Base-by-base conservation (phyloP, 2,329 filamentous ascomycete species). In the Curvularia sp. region DNA sequence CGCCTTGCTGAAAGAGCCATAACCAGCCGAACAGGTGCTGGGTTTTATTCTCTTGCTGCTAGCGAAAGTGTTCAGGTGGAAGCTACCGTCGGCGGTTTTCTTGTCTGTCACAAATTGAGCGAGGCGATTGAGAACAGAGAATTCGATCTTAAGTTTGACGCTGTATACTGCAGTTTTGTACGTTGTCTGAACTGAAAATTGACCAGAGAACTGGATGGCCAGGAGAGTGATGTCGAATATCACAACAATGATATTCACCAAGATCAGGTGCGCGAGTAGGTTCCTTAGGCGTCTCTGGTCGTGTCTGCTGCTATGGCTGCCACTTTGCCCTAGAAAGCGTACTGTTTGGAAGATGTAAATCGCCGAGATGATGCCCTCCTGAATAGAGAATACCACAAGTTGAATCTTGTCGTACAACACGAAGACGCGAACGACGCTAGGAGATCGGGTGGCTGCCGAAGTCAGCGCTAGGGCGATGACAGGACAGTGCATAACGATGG, bases 391-490 rank as follows among this genome's bases (percentile, higher is more conserved):
- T 13, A 68, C 67, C 13, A 67, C 66, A 64, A 78, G 72, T 53
- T 78, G 76, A 13, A 77, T 67, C 61, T 73, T 75, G 47, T 78
- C 76, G 71, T 51, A 53, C 71, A 65, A 23, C 66, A 70, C 52
- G 75, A 77, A 46, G 73, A 75, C 25, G 60, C 61, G 23, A 13
- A 66, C 55, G 47, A 68, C 73, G 61, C 64, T 52, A 9, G 42
- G 51, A 49, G 76, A 32, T 72, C 39, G 77, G 59, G 27, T 55
- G 1, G 76, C 75, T 56, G 81, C 82, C 2, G 80, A 72, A 3
- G 82, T 84, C 58, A 79, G 85, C 2, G 82, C 81, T 32, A 87
- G 71, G 1, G 86, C 77, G 1, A 81, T 81, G 82, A 42, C 21
- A 42, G 51, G 2, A 53, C 19, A 3, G 42, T 42, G 42, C n/a